phyloP scores from a whole-genome alignment of 78 protist genomes.

The slime mould (Dictyostelium discoideum) region DNA sequence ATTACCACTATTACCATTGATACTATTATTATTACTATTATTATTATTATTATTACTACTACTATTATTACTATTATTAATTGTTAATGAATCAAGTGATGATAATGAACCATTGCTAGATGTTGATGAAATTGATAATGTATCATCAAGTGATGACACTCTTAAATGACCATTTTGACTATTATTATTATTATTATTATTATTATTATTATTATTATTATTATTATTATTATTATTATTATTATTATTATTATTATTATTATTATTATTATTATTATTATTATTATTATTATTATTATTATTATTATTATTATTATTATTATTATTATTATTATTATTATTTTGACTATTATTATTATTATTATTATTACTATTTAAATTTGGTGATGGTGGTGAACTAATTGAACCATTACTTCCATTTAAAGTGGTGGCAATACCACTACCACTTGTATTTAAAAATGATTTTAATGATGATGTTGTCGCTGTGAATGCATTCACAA shows the following conservation, averaged over 20 bases:
- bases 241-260: background rate
- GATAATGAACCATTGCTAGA: slow-evolving; percentile 12
- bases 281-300: no score
- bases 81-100: background rate
- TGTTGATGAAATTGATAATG: slow-evolving; percentile 6
- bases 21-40: background rate
- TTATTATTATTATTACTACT: background rate
- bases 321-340: background rate
- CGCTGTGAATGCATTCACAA: background rate
- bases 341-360: background rate
- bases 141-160: slow-evolving; percentile 14
- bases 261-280: background rate
- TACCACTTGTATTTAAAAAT: slow-evolving; percentile 2
- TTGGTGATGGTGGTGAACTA: slow-evolving; percentile 13
- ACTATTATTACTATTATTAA: background rate
- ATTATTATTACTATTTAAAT: background rate
- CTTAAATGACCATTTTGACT: slow-evolving; percentile 9
- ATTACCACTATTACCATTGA: background rate
- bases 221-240: background rate
- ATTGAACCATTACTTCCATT: background rate
- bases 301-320: background rate
- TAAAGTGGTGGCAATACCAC: background rate
- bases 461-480: slow-evolving; percentile 13
- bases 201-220: background rate
- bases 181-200: background rate